Base-by-base conservation (phyloP, 768 basidiomycete species). In the Chalciporus sphaerocephalus region DNA sequence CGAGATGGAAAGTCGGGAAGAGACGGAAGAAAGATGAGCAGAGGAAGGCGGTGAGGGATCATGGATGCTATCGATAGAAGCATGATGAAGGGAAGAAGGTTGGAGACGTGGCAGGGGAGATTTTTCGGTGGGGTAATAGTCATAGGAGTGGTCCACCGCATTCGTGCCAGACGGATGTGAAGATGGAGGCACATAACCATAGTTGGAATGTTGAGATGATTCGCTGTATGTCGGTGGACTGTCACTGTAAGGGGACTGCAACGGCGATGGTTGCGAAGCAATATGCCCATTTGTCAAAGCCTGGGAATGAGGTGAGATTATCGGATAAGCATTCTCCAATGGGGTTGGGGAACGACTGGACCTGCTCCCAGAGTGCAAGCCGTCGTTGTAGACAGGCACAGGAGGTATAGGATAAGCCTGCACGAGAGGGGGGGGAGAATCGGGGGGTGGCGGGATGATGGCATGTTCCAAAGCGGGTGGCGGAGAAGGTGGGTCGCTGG, bases 1-100 rank as follows among this genome's bases (percentile, higher is more conserved):
- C 0, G 79, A 79, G 20, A 81, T 78, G 6, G 79, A 80, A 33
- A 79, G 74, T 9, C 80, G 74, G n/a, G 78, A 80, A 4, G 71
- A 63, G 3, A 71, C 63, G 4, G 75, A 59, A 0, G 69, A 57
- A 7, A 61, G 59, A 42, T 57, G 63, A 2, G 58, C 55, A 2
- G 60, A 64, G 13, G 61, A 47, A 10, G 61, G 68, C 45, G 48
- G 70, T 37, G 64, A 61, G 18, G 60, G 58, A 32, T 62, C 54
- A 12, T 66, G 58, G 20, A 66, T 42, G 17, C 17, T 61, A 38
- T 60, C 58, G 44, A 63, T 46, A 16, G 57, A 59, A 6, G 58
- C 21, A 16, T 68, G 61, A 21, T 61, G 61, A 2, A 67, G 45
- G 28, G 54, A n/a, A 28, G 61, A 34, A 18, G 64, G 38, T 40